A percentile compares a stretch with the other conserved stretches of the same genome.
phyloP scores from a whole-genome alignment of 495 filamentous ascomycete genomes.

The Platismatia glauca region DNA sequence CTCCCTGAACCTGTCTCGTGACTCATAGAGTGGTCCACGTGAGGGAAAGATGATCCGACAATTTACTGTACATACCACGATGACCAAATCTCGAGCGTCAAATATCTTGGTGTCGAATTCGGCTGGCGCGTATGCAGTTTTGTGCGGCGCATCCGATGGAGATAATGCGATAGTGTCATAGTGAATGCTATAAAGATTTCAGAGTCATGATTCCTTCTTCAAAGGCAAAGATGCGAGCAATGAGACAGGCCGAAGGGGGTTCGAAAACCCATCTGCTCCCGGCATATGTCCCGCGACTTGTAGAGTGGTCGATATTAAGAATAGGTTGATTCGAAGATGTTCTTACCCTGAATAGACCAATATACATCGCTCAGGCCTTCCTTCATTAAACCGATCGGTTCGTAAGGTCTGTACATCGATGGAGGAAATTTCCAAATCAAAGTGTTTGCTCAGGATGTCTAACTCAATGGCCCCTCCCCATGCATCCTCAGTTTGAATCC shows the following conservation, averaged over 20 bases:
- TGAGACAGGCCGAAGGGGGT: too few species aligned
- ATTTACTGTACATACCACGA: too few species aligned
- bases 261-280: too few species aligned
- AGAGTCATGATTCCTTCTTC: too few species aligned
- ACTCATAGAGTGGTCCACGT: too few species aligned
- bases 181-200: slow-evolving; percentile 47
- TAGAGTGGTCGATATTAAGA: too few species aligned
- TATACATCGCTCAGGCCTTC: slow-evolving; percentile 58
- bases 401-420: slow-evolving; percentile 65
- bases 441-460: slow-evolving; percentile 73
- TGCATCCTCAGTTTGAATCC: slow-evolving; percentile 68
- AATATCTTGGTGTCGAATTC: slow-evolving; percentile 76
- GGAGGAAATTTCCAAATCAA: slow-evolving; percentile 77
- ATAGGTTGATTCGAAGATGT: too few species aligned
- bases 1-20: too few species aligned
- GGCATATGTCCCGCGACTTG: too few species aligned
- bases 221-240: too few species aligned
- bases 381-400: slow-evolving; percentile 76
- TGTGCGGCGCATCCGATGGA: slow-evolving; percentile 50
- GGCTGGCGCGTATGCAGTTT: slow-evolving; percentile 48
- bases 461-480: slow-evolving; percentile 96
- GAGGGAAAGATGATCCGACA: too few species aligned
- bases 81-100: slow-evolving; percentile 54
- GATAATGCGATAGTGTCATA: slow-evolving; percentile 85
- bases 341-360: slow-evolving; percentile 69